Base-by-base conservation (phyloP, 148 eudicot species). In the Gaultheria prostrata region DNA sequence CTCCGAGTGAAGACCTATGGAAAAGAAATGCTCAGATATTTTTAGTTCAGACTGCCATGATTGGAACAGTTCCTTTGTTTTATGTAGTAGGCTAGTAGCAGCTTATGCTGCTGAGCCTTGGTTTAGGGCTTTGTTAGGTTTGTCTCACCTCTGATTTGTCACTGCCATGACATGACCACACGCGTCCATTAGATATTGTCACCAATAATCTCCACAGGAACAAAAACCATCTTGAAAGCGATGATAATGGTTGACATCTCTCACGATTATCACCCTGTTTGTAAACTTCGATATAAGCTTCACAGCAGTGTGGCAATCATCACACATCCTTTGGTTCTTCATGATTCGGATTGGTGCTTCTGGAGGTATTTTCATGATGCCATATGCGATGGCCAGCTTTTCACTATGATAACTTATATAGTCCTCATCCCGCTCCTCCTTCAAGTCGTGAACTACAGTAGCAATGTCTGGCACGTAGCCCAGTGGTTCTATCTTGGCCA, bases 211-310 rank as follows among this genome's bases (percentile, higher is more conserved):
- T 69, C 35, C 87, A 70, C 92, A 89, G 11, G 92, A 88, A 77
- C 92, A 90, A 17, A 12, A 48, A 33, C 90, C 92, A 85, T 89
- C 86, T 78, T 56, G 71, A 57, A 90, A 89, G 61, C 82, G 67
- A 81, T 90, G 92, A 77, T 89, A 89, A 30, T 87, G 89, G 67
- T 90, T 90, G n/a, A 82, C 88, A 85, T 89, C 91, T 83, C 91
- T 89, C 48, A 90, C 86, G 73, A 85, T 71, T 78, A 90, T 90
- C 28, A 75, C 74, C 73, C 92, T 82, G 17, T 81, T 87, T 54
- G 88, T 85, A 67, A 89, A 85, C 85, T 83, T 86, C 5, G 88
- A 87, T 18, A 89, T 90, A 51, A 86, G 80, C 48, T 87, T 90
- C 77, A 86, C 83, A 26, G 92, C 90, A 67, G 87, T 87, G 79